Evolutionary conservation across 2,329 filamentous ascomycete genomes (phyloP).

Genomic region (Calonectria honghensis): DNA sequence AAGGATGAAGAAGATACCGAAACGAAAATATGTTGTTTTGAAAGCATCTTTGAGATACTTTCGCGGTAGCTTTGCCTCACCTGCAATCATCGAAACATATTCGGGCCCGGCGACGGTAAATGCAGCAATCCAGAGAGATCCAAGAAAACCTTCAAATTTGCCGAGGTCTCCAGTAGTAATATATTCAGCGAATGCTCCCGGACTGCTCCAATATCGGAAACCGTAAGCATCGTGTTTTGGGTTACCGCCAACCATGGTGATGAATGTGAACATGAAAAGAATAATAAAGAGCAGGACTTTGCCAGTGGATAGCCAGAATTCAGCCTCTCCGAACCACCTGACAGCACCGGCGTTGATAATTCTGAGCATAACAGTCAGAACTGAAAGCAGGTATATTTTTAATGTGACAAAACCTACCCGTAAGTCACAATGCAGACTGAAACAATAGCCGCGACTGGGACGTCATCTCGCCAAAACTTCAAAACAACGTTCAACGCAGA

Average conservation of each 20-base stretch:
- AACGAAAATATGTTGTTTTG: conserved; percentile 12
- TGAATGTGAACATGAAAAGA: no score
- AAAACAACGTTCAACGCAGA: conserved; percentile 11
- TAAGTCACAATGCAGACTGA: background rate
- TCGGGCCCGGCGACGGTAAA: conserved; percentile 18
- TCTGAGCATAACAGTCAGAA: background rate
- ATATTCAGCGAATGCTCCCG: conserved; percentile 9
- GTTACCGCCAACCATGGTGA: background rate
- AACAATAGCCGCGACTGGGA: background rate
- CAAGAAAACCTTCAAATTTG: conserved; percentile 2
- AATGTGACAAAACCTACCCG: background rate
- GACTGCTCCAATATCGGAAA: conserved; percentile 6
- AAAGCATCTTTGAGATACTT: conserved; percentile 1
- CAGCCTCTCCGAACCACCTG: conserved; percentile 5
- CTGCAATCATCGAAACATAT: conserved; percentile 18
- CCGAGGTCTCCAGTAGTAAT: background rate
- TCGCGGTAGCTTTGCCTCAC: conserved; percentile 13
- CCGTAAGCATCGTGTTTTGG: conserved; percentile 14
- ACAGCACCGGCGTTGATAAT: conserved; percentile 17
- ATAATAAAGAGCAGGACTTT: background rate
- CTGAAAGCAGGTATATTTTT: background rate
- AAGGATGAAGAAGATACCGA: background rate
- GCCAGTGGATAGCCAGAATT: conserved; percentile 20
- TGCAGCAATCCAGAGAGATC: background rate
- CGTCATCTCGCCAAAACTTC: conserved; percentile 17